Base-by-base conservation (phyloP, 2,329 filamentous ascomycete species). In the Coniochaeta hoffmannii region DNA sequence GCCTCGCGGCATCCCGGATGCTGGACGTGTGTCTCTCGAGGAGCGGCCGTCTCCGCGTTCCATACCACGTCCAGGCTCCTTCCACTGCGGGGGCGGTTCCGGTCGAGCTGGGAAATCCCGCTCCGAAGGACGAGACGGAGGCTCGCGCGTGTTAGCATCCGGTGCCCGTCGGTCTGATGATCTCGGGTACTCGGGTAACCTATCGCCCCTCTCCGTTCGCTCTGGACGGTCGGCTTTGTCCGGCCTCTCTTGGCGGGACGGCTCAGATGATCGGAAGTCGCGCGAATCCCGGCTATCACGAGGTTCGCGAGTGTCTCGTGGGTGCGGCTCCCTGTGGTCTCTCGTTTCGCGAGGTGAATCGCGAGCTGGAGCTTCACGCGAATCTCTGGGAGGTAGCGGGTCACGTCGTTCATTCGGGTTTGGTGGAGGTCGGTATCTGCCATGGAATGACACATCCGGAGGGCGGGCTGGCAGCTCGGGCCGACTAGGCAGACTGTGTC, bases 81-180 rank as follows among this genome's bases (percentile, higher is more conserved):
- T 69, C 53, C 73, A 69, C 11, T 71, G 67, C 5, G 71, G 65
- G n/a, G 66, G 63, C 17, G 60, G 55, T 49, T 68, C 66, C 4
- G 60, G 50, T 19, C 66, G 63, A 6, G 63, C 57, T 26, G 64
- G 60, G 56, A 71, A 68, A n/a, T 76, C 73, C 50, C 72, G 68
- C 38, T 76, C 73, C 3, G 65, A 62, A n/a, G 62, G 60, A 22
- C 72, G 71, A 46, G 41, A 22, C 31, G 66, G 63, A n/a, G 66
- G 17, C 9, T 75, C 73, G 49, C 71, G 69, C 9, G 65, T 53
- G 52, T 59, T 53, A 17, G 57, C 58, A 50, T 80, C 78, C 6
- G 66, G 61, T 7, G 63, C 57, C 28, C 77, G 75, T 22, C 78
- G 72, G 19, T 80, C 78, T 44, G 66, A 14, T 12, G 34, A 36